These are phyloP conservation scores for Phoenix dactylifera DNA, from an alignment of 176 grass and related monocot genomes.

Conservation along the genomic window DNA sequence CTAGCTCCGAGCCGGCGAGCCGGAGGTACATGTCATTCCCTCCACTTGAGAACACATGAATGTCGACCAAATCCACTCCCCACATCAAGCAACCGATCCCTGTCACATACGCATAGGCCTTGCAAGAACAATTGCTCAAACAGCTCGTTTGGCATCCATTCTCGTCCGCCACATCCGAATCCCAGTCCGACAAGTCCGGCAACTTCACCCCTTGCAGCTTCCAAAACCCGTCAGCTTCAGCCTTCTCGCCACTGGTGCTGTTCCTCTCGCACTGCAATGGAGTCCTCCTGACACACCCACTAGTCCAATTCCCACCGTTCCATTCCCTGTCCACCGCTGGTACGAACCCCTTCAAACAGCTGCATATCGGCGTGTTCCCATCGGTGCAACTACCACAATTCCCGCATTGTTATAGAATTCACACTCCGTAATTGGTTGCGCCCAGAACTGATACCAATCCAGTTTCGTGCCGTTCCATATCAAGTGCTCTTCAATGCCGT, in stretches of 20 bases:
- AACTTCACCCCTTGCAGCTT: slow-evolving; percentile 49
- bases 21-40: slow-evolving; percentile 45
- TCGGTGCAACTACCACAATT: slow-evolving; percentile 35
- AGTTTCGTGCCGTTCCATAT: slow-evolving; percentile 5
- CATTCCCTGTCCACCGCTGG: slow-evolving; percentile 32
- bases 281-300: slow-evolving; percentile 47
- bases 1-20: slow-evolving; percentile 38
- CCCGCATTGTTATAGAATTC: slow-evolving; percentile 66
- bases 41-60: slow-evolving; percentile 49
- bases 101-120: slow-evolving; percentile 39
- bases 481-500: slow-evolving; percentile 25
- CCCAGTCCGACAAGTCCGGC: slow-evolving; percentile 51
- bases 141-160: slow-evolving; percentile 36
- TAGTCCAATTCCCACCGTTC: slow-evolving; percentile 26
- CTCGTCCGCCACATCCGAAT: slow-evolving; percentile 11
- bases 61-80: slow-evolving; percentile 56
- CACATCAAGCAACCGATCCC: slow-evolving; percentile 55
- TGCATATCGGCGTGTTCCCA: slow-evolving; percentile 24
- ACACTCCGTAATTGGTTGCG: slow-evolving; percentile 43
- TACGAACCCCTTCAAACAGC: slow-evolving; percentile 38
- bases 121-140: slow-evolving; percentile 58
- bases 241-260: not conserved
- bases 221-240: slow-evolving; percentile 32
- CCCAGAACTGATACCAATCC: slow-evolving; percentile 20
- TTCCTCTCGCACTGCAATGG: slow-evolving; percentile 28